Evolutionary conservation across 129 eudicot species (phyloP).

Genomic region (Artemisia tridentata): DNA sequence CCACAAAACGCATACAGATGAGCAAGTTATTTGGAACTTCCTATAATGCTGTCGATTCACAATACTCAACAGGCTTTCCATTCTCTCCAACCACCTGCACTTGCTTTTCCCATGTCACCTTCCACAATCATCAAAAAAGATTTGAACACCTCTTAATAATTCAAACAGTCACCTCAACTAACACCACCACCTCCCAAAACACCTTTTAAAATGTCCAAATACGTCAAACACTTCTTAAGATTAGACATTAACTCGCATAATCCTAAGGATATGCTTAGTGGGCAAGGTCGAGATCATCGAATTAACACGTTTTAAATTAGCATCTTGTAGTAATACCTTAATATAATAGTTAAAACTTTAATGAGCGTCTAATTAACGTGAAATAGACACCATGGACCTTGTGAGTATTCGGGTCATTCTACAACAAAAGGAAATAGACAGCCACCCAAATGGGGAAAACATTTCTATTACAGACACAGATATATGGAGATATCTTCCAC

Average conservation of each 20-base stretch:
- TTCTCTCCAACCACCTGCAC: slow-evolving; percentile 21
- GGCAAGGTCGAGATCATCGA: background rate
- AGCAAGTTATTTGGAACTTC: background rate
- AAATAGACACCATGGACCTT: background rate
- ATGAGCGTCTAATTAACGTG: background rate
- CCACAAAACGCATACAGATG: too few relatives aligned
- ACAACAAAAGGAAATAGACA: background rate
- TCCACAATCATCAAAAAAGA: slow-evolving; percentile 31
- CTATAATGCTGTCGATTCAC: background rate
- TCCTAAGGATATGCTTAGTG: background rate
- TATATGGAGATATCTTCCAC: slow-evolving; percentile 29
- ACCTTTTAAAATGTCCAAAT: slow-evolving; percentile 17
- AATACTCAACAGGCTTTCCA: background rate
- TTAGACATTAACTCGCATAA: slow-evolving; percentile 8
- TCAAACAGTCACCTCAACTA: slow-evolving; percentile 33
- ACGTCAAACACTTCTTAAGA: slow-evolving; percentile 5
- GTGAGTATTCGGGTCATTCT: background rate
- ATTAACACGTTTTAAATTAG: background rate
- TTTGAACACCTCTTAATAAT: slow-evolving; percentile 12
- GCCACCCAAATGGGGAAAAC: slow-evolving; percentile 22
- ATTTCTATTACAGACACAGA: slow-evolving; percentile 8
- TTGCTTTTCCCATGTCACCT: slow-evolving; percentile 34
- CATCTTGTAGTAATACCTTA: background rate
- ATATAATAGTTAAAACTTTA: background rate
- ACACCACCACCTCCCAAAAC: slow-evolving; percentile 20